Evolutionary conservation across 1,284 basidiomycete species (phyloP), one percentile per base, ranked within the genome.

Genomic region (Pholiota adiposa): DNA sequence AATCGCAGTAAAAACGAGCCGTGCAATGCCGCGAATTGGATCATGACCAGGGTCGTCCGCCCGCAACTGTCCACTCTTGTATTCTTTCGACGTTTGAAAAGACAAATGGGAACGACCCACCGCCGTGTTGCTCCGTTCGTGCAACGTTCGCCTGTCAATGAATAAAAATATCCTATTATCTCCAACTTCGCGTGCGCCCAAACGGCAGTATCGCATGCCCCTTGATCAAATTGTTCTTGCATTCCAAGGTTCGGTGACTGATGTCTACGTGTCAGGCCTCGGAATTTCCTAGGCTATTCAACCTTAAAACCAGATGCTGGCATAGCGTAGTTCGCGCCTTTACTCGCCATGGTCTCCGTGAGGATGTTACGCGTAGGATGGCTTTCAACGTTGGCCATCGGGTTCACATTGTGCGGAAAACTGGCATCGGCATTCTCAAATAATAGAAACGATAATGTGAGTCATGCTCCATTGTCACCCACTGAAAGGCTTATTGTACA

Each of bases 371-470:
- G 46, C 52, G 31, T 38, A 53, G 51, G 48, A 56, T 64, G 62
- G 61, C 44, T 63, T 44, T 58, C 52, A n/a, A 25, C 43, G 46
- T 59, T 58, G 44, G 44, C 38, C 44, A 21, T 54, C 41, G 60
- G 53, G 51, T 60, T 61, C 52, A 53, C 58, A 52, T 51, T 51
- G 40, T 65, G 49, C 51, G 56, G 41, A 43, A 56, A 54, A 44
- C n/a, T 65, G 52, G 34, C 63, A 58, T 50, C 46, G 33, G 70
- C 69, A 2, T 74, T 75, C 60, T 73, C 71, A 18, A 72, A 66
- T 43, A 65, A 69, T 38, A 68, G 70, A 53, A 72, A 70, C 38
- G 74, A 76, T 52, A 77, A 77, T 63, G 75, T 76, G 57, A 51
- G 71, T 23, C n/a, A n/a, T n/a, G n/a, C n/a, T n/a, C n/a, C n/a